These are phyloP conservation scores for Hansenula lynferdii DNA, from an alignment of 1,139 yeast species.

Conservation along the genomic window DNA sequence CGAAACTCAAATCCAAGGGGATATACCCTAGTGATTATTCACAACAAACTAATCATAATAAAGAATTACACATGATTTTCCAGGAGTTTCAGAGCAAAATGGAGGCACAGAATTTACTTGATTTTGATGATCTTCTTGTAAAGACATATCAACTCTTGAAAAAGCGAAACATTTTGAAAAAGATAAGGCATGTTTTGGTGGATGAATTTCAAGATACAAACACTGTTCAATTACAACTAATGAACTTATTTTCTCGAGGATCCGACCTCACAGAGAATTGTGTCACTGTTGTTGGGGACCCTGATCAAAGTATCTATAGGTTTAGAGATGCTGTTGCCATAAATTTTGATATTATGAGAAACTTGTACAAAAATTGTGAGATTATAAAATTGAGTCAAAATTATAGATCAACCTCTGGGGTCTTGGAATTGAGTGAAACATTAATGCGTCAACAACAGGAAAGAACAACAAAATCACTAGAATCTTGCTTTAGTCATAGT, in stretches of 20 bases:
- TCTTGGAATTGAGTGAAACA: slow-evolving; percentile 59
- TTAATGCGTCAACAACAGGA: slow-evolving; percentile 59
- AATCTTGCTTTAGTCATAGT: slow-evolving; percentile 38
- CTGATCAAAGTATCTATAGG: slow-evolving; percentile 91
- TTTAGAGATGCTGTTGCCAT: slow-evolving; percentile 75
- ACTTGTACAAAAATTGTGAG: slow-evolving; percentile 34
- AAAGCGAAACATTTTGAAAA: slow-evolving; percentile 41
- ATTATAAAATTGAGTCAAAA: slow-evolving; percentile 56
- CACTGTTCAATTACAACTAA: slow-evolving; percentile 63
- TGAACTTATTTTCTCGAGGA: slow-evolving; percentile 51
- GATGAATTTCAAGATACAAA: slow-evolving; percentile 97
- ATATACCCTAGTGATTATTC: slow-evolving; percentile 34
- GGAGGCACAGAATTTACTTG: slow-evolving; percentile 39
- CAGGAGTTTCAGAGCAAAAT: slow-evolving; percentile 48
- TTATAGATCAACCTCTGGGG: slow-evolving; percentile 73
- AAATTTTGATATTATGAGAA: slow-evolving; percentile 60
- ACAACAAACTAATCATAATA: slow-evolving; percentile 23
- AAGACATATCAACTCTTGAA: slow-evolving; percentile 47
- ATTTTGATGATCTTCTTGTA: slow-evolving; percentile 80
- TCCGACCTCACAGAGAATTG: slow-evolving; percentile 33
- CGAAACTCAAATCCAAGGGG: slow-evolving; percentile 49
- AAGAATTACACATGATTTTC: slow-evolving; percentile 37
- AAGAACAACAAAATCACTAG: slow-evolving; percentile 39
- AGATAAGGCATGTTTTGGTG: slow-evolving; percentile 67
- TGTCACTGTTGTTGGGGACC: slow-evolving; percentile 90